Evolutionary conservation across 2,329 filamentous ascomycete species (phyloP).

Genomic region (Samsoniella hepiali): DNA sequence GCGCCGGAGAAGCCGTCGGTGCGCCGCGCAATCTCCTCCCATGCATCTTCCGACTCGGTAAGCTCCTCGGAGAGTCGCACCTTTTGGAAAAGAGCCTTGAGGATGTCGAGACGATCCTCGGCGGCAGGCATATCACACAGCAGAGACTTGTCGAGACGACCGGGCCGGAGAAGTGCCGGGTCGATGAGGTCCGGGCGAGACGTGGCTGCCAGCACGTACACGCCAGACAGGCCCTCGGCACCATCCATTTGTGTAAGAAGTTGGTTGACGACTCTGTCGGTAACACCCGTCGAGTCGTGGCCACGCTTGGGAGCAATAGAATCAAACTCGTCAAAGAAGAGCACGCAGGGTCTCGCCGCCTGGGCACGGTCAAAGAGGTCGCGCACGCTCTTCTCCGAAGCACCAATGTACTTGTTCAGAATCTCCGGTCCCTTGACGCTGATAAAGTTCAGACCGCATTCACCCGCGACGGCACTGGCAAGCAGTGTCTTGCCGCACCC

Average conservation of each 20-base stretch:
- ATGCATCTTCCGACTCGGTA: slow-evolving; percentile 48
- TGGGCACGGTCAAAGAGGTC: slow-evolving; percentile 92
- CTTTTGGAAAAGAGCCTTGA: slow-evolving; percentile 78
- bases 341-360: slow-evolving; percentile 85
- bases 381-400: slow-evolving; percentile 91
- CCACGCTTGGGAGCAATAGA: slow-evolving; percentile 95
- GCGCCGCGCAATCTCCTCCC: slow-evolving; percentile 70
- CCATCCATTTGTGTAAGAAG: slow-evolving; percentile 98
- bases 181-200: slow-evolving; percentile 93
- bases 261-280: slow-evolving; percentile 96
- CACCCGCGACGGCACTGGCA: slow-evolving; percentile 93
- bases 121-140: slow-evolving; percentile 82
- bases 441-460: slow-evolving; percentile 98
- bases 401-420: slow-evolving; percentile 98
- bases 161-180: slow-evolving; percentile 84
- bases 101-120: slow-evolving; percentile 83
- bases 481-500: slow-evolving; percentile 96
- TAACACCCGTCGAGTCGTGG: slow-evolving; percentile 97
- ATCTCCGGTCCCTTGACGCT: slow-evolving; percentile 98
- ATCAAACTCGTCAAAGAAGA: slow-evolving; percentile 99
- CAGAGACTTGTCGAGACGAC: slow-evolving; percentile 87
- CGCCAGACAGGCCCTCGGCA: slow-evolving; percentile 88
- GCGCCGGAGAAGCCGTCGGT: slow-evolving; percentile 93
- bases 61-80: slow-evolving; percentile 70
- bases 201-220: slow-evolving; percentile 94